A percentile compares a stretch with the other conserved stretches of the same genome.
These are phyloP conservation scores for Umbelopsis vinacea DNA, from an alignment of 192 early-diverging fungal species.

Conservation along the genomic window DNA sequence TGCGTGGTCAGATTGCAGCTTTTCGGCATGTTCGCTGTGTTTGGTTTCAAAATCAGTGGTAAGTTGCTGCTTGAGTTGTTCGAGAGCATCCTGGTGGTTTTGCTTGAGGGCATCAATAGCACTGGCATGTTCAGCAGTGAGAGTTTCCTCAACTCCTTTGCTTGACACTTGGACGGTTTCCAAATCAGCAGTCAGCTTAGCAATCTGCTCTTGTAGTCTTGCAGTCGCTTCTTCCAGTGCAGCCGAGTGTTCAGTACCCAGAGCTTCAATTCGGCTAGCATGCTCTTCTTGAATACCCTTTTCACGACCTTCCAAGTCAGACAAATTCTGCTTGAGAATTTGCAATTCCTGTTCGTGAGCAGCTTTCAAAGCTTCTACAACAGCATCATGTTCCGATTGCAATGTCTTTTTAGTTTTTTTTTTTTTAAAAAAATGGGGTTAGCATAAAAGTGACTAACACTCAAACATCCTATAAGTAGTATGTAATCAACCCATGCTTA, in stretches of 20 bases:
- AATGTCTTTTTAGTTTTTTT: too few relatives aligned
- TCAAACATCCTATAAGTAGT: too few relatives aligned
- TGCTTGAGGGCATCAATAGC: neutral
- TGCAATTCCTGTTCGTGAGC: neutral
- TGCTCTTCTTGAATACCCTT: constrained; percentile 9
- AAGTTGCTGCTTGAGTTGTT: constrained; percentile 7
- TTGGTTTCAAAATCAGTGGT: neutral
- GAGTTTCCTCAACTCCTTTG: neutral
- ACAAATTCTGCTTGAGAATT: neutral
- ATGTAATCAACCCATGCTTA: neutral
- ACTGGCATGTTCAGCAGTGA: neutral
- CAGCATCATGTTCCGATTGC: neutral
- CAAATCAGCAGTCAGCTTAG: neutral
- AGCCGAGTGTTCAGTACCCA: neutral
- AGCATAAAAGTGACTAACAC: too few relatives aligned
- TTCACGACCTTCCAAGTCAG: neutral
- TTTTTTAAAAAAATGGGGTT: too few relatives aligned
- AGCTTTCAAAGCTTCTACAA: neutral
- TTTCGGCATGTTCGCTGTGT: neutral
- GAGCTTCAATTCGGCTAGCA: neutral
- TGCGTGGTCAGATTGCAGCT: neutral
- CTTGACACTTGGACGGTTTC: neutral
- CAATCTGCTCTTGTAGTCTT: neutral
- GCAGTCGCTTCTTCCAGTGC: constrained; percentile 4
- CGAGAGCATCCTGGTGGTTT: neutral